Percentiles rank a stretch among this genome's conserved stretches.
phyloP scores from a whole-genome alignment of 768 basidiomycete genomes.

The Trametes elegans region DNA sequence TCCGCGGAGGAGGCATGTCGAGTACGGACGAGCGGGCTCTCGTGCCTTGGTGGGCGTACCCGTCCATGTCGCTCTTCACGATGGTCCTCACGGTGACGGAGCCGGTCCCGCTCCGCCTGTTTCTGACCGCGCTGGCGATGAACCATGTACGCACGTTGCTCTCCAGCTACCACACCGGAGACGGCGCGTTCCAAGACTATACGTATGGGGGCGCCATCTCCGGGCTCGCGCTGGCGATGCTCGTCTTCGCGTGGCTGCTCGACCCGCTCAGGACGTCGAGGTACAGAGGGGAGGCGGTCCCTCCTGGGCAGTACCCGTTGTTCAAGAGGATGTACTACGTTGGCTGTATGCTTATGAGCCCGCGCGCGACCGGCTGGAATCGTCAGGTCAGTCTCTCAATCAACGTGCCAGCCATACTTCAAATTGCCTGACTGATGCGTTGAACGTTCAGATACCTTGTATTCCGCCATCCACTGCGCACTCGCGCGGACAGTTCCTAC shows the following conservation, averaged over 20 bases:
- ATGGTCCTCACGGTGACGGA: too few relatives aligned
- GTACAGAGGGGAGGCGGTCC: neutral
- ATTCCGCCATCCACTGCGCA: neutral
- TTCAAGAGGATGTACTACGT: neutral
- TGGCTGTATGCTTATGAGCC: neutral
- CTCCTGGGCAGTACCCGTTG: neutral
- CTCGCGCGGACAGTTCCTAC: neutral
- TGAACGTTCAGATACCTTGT: slow-evolving; percentile 3
- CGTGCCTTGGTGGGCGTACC: too few relatives aligned
- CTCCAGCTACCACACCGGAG: too few relatives aligned
- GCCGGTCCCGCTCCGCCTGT: too few relatives aligned
- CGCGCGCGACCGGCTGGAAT: neutral
- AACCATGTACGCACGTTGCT: too few relatives aligned
- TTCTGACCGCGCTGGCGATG: too few relatives aligned
- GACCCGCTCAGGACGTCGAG: neutral
- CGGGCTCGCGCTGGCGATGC: neutral
- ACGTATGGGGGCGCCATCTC: neutral
- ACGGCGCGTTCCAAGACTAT: neutral
- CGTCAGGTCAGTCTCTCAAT: neutral
- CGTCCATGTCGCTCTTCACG: too few relatives aligned
- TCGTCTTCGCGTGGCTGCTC: neutral
- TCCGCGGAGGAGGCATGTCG: too few relatives aligned
- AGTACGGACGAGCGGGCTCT: too few relatives aligned
- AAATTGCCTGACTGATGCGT: neutral
- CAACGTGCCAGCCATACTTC: neutral